Evolutionary conservation across 257 asterid genomes (phyloP), one percentile per base, ranked within the genome.

Genomic region (Dorcoceras hygrometricum): DNA sequence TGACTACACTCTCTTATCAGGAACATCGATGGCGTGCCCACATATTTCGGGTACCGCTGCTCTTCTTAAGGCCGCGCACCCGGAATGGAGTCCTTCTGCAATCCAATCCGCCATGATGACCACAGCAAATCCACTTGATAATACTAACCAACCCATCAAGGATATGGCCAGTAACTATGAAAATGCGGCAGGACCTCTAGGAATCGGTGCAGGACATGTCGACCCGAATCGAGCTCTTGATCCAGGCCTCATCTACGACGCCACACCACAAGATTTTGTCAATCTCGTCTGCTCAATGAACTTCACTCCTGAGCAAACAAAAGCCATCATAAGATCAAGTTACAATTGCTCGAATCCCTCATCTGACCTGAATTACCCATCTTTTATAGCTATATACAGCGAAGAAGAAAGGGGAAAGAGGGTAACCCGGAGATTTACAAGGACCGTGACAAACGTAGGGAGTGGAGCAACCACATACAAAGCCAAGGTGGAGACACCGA

Each of bases 1-100:
- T 27, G 80, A 78, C 26, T 86, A 68, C 73, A 60, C 24, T 55
- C 63, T 79, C 2, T 53, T 50, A 7, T 78, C 87, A 0, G 92
- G 92, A 0, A 83, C 92, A 22, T 81, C 89, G 8, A 86, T 83
- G 89, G 79, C 85, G 1, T 79, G 86, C 18, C 89, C 89, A 11
- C 89, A 81, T 53, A 73, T 77, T 12, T 63, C 89, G 3, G 86
- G 89, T 1, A 34, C 83, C 1, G 82, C 82, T 0, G 92, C 89
- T 0, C 79, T 81, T 1, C 66, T 85, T 0, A 85, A 79, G 71
- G 78, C 70, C 0, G 82, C 68, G 8, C 84, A 80, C 58, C 87
- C 87, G 2, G 79, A 81, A 3, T 83, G 87, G 85, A 79, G 82
- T 63, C 85, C 82, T 19, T 74, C 84, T 16, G 88, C 86, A 2